Evolutionary conservation across 495 filamentous ascomycete species (phyloP), one percentile per base, ranked within the genome.

Genomic region (Penicillium longicatenatum): DNA sequence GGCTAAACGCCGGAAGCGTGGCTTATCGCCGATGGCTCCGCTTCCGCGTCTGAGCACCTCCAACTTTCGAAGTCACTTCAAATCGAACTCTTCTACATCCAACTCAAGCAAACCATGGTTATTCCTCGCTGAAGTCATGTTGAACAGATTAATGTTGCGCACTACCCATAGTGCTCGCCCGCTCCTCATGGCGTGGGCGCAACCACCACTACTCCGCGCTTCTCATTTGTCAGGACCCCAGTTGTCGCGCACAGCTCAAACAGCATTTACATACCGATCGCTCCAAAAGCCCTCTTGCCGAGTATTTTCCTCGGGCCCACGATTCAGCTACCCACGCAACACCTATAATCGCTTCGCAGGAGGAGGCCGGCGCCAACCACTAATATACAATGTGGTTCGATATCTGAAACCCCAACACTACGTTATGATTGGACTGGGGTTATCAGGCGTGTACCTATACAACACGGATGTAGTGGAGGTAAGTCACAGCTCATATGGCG

Each of bases 381-480:
- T 68, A 2, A 19, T 67, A 9, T 30, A 54, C 46, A 55, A 52
- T 0, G 22, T 72, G 14, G 4, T 71, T 41, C 35, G 55, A 21
- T 50, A 59, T 43, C 62, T 66, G 3, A 71, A 68, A 62, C 74
- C 70, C 8, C 62, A 59, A 9, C 75, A 73, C 50, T 71, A 70
- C 20, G 62, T 79, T 11, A 26, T 72, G 2, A 53, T 76, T 20
- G 75, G 68, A 5, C 24, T 73, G 1, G 62, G 62, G 0, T 50
- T 70, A 21, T 66, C 67, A 0, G 73, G 69, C 24, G 85, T 93
- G 66, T 93, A 93, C 71, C 71, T 89, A 45, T 79, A 76, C 65
- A 88, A 96, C 63, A 74, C 89, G 11, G 91, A 98, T 61, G 83
- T 79, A 9, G 92, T 96, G 14, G 91, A 92, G 44, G 86, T 82